Conservation (phyloP, 2,329 filamentous ascomycete species). For the Apiospora arundinis region DNA sequence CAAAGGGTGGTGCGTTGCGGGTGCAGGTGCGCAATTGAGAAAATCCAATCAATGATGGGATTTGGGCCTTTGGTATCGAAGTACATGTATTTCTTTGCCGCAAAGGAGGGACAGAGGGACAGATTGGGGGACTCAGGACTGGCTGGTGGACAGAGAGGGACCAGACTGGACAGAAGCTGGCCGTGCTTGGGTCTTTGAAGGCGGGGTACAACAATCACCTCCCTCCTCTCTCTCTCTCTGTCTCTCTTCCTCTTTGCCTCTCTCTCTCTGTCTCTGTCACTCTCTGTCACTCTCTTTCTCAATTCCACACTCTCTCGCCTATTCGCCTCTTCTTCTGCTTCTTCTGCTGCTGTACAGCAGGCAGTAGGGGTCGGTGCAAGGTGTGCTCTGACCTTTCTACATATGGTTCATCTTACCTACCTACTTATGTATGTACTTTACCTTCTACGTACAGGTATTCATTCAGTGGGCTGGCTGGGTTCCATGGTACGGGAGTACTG, state of each 20-base stretch:
- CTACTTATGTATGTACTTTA: neutral
- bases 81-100: neutral
- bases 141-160: too few species aligned
- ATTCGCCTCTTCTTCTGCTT: neutral
- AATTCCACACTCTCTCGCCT: neutral
- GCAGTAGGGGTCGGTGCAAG: constrained; percentile 1
- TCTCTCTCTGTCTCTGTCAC: neutral
- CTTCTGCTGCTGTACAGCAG: neutral
- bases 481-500: neutral
- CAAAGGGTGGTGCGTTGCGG: constrained; percentile 14
- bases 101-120: neutral
- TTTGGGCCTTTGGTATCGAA: constrained; percentile 9
- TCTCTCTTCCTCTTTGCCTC: neutral
- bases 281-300: neutral
- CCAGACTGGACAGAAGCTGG: too few species aligned
- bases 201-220: constrained; percentile 11
- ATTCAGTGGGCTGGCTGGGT: neutral
- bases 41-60: constrained; percentile 9
- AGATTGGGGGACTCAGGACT: too few species aligned
- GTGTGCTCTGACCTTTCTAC: constrained; percentile 11
- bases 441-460: neutral
- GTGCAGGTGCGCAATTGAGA: constrained; percentile 12
- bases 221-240: neutral
- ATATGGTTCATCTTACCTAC: neutral
- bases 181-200: neutral